Percentiles rank a stretch among this genome's conserved stretches.
Conservation (phyloP, 441 rosid species). For the Aleurites moluccanus region DNA sequence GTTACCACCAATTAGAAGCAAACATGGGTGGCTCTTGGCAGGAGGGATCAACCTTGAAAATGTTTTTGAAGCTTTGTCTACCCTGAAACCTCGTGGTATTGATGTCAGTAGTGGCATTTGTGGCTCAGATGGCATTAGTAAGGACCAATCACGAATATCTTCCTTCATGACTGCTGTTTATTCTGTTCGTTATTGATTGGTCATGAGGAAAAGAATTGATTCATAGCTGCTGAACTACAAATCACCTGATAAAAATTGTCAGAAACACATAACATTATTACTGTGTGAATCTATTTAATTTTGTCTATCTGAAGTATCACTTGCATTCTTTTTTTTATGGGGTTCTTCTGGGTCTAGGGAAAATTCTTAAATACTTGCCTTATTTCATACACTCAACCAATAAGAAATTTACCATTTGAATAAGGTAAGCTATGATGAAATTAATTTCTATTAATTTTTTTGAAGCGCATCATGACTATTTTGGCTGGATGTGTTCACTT, state of each 20-base stretch:
- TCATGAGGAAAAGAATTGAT: not conserved
- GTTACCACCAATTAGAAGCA: slow-evolving; percentile 67
- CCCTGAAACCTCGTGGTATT: slow-evolving; percentile 63
- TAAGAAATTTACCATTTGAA: no score
- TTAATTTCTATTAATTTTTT: no score
- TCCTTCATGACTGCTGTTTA: slow-evolving; percentile 59
- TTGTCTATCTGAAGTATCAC: no score
- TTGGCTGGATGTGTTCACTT: no score
- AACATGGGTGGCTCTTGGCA: slow-evolving; percentile 82
- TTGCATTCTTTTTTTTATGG: no score
- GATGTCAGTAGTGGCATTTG: slow-evolving; percentile 94
- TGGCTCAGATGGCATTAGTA: slow-evolving; percentile 59
- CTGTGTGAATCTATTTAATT: no score
- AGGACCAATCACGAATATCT: slow-evolving; percentile 55
- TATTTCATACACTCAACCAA: no score
- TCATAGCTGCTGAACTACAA: not conserved
- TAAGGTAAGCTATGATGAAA: no score
- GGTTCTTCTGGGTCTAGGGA: no score
- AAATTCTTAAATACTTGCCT: no score
- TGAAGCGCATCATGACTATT: no score
- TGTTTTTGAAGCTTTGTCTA: slow-evolving; percentile 59
- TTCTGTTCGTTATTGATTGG: slow-evolving; percentile 41
- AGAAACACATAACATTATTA: not conserved
- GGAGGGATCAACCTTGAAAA: slow-evolving; percentile 80
- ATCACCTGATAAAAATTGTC: not conserved